Evolutionary conservation across 257 asterid species (phyloP), one percentile per base, ranked within the genome.

Genomic region (Ilex asprella): DNA sequence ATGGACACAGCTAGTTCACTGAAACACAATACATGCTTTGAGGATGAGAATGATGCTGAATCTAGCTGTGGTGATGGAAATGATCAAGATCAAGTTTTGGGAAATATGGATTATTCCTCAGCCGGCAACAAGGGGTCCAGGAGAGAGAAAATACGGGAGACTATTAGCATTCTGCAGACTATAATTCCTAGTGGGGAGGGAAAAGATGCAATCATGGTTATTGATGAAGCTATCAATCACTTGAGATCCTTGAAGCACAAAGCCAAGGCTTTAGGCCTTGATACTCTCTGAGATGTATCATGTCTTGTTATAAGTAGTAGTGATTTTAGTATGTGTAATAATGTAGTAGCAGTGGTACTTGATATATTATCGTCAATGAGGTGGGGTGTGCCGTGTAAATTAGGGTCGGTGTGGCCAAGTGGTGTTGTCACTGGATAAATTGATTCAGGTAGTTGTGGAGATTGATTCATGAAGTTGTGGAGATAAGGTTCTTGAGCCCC

Each of bases 211-310:
- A 61, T 75, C 39, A 75, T 62, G 55, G 89, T 88, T 59, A 84
- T 91, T 31, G 96, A 88, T 50, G 90, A 81, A 66, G 95, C 98
- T 8, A 84, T 91, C 43, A 71, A 47, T 39, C 88, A 75, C 81
- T 74, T 91, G 82, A 88, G 79, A 68, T 73, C 85, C 52, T 76
- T 91, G 78, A 91, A 81, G 77, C 83, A 46, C 62, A 64, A 91
- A 76, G 96, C 86, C 73, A 69, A 61, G 83, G 82, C 86, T 30
- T 72, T 86, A 39, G 94, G 95, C 47, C 41, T 35, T 3, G 41
- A 35, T 35, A 35, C 5, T 35, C 0, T 8, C 5, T 35, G 41
- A 35, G 5, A 35, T 1, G 41, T 3, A 35, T 35, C 41, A 35
- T 35, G 31, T 60, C 29, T 58, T 21, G 27, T 21, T 62, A 27